These are phyloP conservation scores for Novymonas esmeraldas DNA, from an alignment of 208 protist genomes.

Conservation along the genomic window DNA sequence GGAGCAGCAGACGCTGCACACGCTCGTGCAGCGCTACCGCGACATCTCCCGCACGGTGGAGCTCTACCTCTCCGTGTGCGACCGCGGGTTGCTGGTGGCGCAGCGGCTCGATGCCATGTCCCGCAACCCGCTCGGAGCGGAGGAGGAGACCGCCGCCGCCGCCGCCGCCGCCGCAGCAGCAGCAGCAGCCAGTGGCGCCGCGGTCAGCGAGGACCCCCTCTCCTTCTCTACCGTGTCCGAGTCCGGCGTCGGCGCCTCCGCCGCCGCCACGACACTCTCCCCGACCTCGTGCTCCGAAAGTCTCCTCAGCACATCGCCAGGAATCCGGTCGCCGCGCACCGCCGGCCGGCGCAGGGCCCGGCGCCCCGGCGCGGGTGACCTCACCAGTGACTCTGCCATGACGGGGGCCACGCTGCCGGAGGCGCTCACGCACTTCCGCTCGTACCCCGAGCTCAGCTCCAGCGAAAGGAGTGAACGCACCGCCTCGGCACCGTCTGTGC, in stretches of 20 bases:
- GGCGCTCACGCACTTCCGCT: slow-evolving; percentile 11
- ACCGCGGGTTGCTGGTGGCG: slow-evolving; percentile 24
- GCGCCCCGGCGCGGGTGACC: neutral
- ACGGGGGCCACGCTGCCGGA: neutral
- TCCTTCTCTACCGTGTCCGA: slow-evolving; percentile 13
- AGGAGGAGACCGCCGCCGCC: neutral
- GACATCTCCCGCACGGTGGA: slow-evolving; percentile 15
- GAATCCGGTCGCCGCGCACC: neutral
- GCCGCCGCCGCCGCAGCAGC: neutral
- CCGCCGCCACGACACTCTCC: neutral
- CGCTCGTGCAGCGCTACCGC: slow-evolving; percentile 22
- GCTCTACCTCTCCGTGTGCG: slow-evolving; percentile 24
- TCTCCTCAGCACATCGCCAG: neutral
- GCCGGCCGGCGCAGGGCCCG: neutral
- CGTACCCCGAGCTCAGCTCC: slow-evolving; percentile 1
- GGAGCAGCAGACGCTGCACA: slow-evolving; percentile 7
- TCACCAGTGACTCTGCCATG: neutral
- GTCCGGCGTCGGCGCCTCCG: no score
- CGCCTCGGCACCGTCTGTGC: neutral
- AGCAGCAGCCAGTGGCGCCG: neutral
- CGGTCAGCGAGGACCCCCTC: slow-evolving; percentile 4
- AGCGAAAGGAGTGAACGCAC: neutral
- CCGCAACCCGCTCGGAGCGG: neutral
- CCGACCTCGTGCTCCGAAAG: neutral
- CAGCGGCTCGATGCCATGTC: slow-evolving; percentile 24